These are phyloP conservation scores for Xylariaceae sp. DNA, from an alignment of 2,329 filamentous ascomycete genomes.

Conservation along the genomic window DNA sequence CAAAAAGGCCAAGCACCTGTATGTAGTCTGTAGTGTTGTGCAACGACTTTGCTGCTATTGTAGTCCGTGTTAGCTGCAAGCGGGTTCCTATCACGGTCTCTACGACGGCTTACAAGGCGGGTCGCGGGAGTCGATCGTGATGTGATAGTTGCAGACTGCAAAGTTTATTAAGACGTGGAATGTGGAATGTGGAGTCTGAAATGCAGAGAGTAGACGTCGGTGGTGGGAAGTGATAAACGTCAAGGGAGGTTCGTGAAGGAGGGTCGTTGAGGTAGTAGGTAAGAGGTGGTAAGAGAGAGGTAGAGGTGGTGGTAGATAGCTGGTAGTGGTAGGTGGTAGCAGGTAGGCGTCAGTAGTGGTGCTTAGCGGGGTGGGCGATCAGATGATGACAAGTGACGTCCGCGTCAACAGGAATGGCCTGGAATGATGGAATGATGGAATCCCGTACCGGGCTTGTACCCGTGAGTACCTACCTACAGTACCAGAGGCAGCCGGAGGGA, in stretches of 20 bases:
- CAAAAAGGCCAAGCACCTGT: not conserved
- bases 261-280: not conserved
- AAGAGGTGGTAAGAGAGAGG: not conserved
- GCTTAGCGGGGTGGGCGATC: constrained; percentile 2
- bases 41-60: too few species aligned
- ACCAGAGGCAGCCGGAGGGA: not conserved
- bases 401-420: too few species aligned
- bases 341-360: not conserved
- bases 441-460: not conserved
- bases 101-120: too few species aligned
- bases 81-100: too few species aligned
- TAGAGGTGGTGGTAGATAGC: constrained; percentile 1
- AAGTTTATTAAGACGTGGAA: too few species aligned
- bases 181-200: too few species aligned
- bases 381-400: constrained; percentile 8
- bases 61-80: too few species aligned
- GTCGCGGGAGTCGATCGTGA: too few species aligned
- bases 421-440: not conserved
- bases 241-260: not conserved
- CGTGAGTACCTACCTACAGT: not conserved
- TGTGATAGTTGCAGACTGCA: too few species aligned
- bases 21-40: not conserved
- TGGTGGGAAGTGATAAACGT: constrained; percentile 13
- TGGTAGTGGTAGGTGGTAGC: not conserved
- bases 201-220: too few species aligned